phyloP scores from a whole-genome alignment of 176 grass and related monocot genomes.

The Neostapfia colusana region DNA sequence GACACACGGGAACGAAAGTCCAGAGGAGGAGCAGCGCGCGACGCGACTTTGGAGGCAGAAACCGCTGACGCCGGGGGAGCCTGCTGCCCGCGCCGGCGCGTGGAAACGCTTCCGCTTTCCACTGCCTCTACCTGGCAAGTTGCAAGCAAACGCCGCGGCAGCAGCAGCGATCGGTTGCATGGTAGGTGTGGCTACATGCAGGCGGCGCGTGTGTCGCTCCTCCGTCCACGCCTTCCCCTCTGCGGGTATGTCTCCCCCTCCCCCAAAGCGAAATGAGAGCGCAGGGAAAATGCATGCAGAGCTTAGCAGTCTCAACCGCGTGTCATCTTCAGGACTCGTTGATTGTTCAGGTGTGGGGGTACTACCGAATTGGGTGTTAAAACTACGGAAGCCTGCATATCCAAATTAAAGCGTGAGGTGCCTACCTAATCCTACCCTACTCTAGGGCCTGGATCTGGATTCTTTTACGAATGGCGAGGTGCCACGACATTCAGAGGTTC shows the following conservation, averaged over 20 bases:
- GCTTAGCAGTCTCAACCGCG: neutral
- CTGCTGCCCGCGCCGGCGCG: neutral
- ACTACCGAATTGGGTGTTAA: too few relatives aligned
- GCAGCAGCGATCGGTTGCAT: neutral
- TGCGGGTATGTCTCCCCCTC: too few relatives aligned
- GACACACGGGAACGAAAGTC: neutral
- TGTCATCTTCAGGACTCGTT: neutral
- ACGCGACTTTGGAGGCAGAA: conserved; percentile 4
- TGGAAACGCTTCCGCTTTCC: neutral
- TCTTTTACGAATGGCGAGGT: neutral
- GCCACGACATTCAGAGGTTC: neutral
- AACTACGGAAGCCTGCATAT: too few relatives aligned
- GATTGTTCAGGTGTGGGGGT: neutral
- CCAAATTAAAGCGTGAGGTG: too few relatives aligned
- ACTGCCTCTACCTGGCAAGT: neutral
- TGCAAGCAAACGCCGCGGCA: neutral
- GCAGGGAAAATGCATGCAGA: neutral
- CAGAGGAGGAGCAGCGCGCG: conserved; percentile 3
- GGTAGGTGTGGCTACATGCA: conserved; percentile 15
- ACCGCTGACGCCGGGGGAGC: neutral
- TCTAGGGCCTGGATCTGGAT: neutral
- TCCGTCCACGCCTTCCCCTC: neutral
- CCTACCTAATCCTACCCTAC: too few relatives aligned
- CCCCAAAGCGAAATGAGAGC: too few relatives aligned
- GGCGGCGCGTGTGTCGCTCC: neutral